A percentile compares a stretch with the other conserved stretches of the same genome.
Evolutionary conservation across 495 filamentous ascomycete genomes (phyloP).

Genomic region (Symbiotaphrina buchneri): DNA sequence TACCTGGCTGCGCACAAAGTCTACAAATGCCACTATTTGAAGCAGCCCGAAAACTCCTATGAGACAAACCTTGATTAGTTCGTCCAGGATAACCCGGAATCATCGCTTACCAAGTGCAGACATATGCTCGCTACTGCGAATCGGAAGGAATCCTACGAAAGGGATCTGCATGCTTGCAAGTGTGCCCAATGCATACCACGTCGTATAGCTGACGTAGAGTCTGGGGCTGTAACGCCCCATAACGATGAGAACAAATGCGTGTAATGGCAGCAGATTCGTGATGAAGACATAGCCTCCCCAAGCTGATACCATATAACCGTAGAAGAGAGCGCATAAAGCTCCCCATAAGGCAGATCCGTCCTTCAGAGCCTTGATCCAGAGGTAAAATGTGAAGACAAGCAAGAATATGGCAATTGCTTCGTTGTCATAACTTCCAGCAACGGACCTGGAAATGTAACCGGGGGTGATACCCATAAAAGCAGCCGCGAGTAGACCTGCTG

Average conservation of each 20-base stretch:
- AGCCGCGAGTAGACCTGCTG: slow-evolving; percentile 84
- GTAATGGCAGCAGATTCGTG: slow-evolving; percentile 88
- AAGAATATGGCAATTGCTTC: slow-evolving; percentile 99
- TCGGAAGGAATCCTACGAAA: slow-evolving; percentile 92
- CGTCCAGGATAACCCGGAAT: neutral
- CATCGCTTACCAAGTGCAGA: slow-evolving; percentile 57
- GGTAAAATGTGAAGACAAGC: slow-evolving; percentile 93
- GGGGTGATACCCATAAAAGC: slow-evolving; percentile 94
- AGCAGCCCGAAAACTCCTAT: slow-evolving; percentile 86
- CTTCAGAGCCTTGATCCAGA: slow-evolving; percentile 98
- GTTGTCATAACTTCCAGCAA: slow-evolving; percentile 98
- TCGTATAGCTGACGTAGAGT: slow-evolving; percentile 88
- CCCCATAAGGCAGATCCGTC: slow-evolving; percentile 91
- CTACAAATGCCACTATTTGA: slow-evolving; percentile 83
- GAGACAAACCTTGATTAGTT: slow-evolving; percentile 3
- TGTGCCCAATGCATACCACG: slow-evolving; percentile 94
- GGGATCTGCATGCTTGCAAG: slow-evolving; percentile 99
- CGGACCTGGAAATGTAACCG: slow-evolving; percentile 92
- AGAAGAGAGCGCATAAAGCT: slow-evolving; percentile 83
- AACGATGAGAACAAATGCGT: slow-evolving; percentile 83
- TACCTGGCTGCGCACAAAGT: slow-evolving; percentile 68
- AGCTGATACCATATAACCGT: slow-evolving; percentile 98
- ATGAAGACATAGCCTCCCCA: slow-evolving; percentile 99
- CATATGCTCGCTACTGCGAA: slow-evolving; percentile 98
- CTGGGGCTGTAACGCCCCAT: slow-evolving; percentile 94